Conservation (phyloP, 192 early-diverging fungal species). For the Pilaira anomala region DNA sequence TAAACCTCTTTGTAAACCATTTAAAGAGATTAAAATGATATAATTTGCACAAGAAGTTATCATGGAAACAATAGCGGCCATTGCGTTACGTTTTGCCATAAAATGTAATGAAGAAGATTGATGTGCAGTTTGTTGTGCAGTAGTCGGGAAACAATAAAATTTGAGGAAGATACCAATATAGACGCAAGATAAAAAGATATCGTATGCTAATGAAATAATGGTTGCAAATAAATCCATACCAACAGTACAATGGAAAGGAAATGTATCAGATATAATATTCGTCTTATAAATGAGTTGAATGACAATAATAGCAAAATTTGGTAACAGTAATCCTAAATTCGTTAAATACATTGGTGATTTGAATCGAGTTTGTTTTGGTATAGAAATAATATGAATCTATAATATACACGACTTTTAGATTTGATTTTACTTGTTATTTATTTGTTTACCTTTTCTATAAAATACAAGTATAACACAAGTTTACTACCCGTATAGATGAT, state of each 20-base stretch:
- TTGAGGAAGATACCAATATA: conserved; percentile 22
- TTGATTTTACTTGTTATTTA: not conserved
- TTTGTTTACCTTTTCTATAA: conserved; percentile 42
- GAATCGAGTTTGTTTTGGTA: conserved; percentile 31
- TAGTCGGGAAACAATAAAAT: conserved; percentile 17
- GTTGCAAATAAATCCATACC: conserved; percentile 20
- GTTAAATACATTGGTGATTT: conserved; percentile 36
- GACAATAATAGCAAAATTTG: conserved; percentile 30
- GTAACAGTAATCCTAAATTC: conserved; percentile 37
- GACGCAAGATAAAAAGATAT: conserved; percentile 14
- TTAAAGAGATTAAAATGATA: conserved; percentile 32
- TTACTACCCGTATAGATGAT: conserved; percentile 40
- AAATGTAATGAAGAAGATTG: conserved; percentile 23
- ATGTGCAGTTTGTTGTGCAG: conserved; percentile 24
- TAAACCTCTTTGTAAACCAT: conserved; percentile 40
- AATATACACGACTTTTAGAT: not conserved
- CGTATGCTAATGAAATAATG: conserved; percentile 19
- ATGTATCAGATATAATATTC: conserved; percentile 13
- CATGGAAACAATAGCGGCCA: conserved; percentile 38
- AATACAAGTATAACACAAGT: conserved; percentile 44
- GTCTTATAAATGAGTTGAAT: conserved; percentile 31
- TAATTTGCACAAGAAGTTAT: conserved; percentile 35
- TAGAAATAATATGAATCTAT: conserved; percentile 26
- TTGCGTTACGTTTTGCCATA: conserved; percentile 37
- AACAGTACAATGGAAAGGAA: conserved; percentile 28